These are phyloP conservation scores for Fallopia convolvulus DNA, from an alignment of 148 eudicot species.

Conservation along the genomic window DNA sequence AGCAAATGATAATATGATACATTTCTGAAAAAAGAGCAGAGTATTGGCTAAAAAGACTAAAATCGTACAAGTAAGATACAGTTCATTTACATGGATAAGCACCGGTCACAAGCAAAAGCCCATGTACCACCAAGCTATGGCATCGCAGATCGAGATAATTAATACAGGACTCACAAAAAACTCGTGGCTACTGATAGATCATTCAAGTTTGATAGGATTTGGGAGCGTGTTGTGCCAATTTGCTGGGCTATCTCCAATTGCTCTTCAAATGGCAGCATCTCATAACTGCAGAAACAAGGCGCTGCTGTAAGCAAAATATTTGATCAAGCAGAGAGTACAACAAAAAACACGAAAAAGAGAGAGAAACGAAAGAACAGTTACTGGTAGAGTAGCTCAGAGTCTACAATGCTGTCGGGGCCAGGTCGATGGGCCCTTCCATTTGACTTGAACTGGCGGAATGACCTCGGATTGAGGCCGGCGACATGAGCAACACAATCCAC, in stretches of 20 bases:
- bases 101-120: not conserved
- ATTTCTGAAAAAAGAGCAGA: no score
- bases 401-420: conserved; percentile 93
- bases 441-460: conserved; percentile 68
- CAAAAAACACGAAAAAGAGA: not conserved
- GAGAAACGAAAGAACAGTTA: conserved; percentile 25
- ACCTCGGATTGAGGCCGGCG: conserved; percentile 45
- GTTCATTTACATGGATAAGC: not conserved
- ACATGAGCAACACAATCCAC: conserved; percentile 68
- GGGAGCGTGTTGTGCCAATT: conserved; percentile 84
- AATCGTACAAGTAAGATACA: not conserved
- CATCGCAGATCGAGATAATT: not conserved
- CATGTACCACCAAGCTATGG: not conserved
- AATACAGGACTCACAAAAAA: conserved; percentile 49
- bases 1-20: not conserved
- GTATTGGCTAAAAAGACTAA: not conserved
- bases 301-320: no score
- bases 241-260: conserved; percentile 90
- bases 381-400: conserved; percentile 86
- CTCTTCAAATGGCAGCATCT: conserved; percentile 81
- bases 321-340: not conserved
- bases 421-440: conserved; percentile 91
- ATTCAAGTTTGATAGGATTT: conserved; percentile 69
- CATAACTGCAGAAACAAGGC: conserved; percentile 45
- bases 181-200: conserved; percentile 85